Evolutionary conservation across 192 early-diverging fungal species (phyloP), one percentile per base, ranked within the genome.

Genomic region (Chytriomyces hyalinus): DNA sequence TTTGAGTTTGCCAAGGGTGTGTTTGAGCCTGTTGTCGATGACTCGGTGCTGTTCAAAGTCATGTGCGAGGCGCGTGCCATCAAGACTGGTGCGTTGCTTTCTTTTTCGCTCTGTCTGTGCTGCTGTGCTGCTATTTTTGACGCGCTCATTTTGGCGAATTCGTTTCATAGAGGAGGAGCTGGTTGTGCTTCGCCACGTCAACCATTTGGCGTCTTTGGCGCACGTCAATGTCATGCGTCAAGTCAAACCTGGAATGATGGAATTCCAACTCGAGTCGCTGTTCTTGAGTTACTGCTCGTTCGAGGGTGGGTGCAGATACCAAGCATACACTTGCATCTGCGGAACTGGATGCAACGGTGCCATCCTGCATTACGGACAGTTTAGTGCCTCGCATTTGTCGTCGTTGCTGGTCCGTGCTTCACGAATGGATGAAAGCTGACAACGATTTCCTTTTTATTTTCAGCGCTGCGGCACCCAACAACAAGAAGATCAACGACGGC

Each of bases 301-400:
- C 45, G 83, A 90, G 26, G 81, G 92, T 87, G 51, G 78, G 73
- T 8, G 90, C 90, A 72, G 85, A 87, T 80, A 84, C 87, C 80
- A 93, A 20, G 63, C 73, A 15, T 98, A 98, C 83, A 87, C 89
- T 65, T 91, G 92, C 60, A 98, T 98, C 77, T 89, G 94, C 1
- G 96, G 91, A 6, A 77, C 86, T 26, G 96, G 93, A 13, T 84
- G 86, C 70, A 91, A 92, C 73, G 94, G 90, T 0, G 90, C 94
- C 0, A 86, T 91, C 13, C 81, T 98, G 26, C 96, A 98, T 81
- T 96, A 96, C 79, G 91, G 88, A 46, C 83, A 90, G 71, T 95
- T 94, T 80, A 87, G 85, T 73, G 88, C 82, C 20, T 80, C 75
- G 51, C 4, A n/a, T 57, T 20, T 57, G 13, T 36, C 36, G 36